Percentiles rank a stretch among this genome's conserved stretches.
These are phyloP conservation scores for Oxalis stricta DNA, from an alignment of 441 rosid genomes.

Conservation along the genomic window DNA sequence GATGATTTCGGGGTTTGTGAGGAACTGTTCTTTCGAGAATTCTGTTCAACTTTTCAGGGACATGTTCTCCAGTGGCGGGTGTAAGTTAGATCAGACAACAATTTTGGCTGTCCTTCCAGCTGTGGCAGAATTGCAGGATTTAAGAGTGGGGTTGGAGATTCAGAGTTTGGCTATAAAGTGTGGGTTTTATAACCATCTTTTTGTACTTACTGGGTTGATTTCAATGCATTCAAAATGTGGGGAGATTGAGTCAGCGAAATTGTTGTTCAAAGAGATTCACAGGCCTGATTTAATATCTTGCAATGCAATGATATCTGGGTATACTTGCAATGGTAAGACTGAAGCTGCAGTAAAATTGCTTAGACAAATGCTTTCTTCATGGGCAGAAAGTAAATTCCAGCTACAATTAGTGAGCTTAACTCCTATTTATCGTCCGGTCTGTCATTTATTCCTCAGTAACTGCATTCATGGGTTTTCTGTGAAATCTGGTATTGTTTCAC, in stretches of 20 bases:
- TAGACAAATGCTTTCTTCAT: constrained; percentile 28
- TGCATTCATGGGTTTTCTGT: constrained; percentile 45
- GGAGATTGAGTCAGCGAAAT: constrained; percentile 20
- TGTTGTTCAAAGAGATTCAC: constrained; percentile 37
- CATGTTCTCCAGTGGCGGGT: constrained; percentile 26
- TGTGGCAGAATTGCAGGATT: constrained; percentile 51
- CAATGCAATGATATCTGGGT: constrained; percentile 74
- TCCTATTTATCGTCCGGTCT: constrained; percentile 41
- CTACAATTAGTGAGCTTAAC: constrained; percentile 53
- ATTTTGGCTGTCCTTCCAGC: constrained; percentile 54
- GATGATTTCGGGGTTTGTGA: constrained; percentile 44
- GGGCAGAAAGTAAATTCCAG: constrained; percentile 38
- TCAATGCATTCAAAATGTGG: constrained; percentile 53
- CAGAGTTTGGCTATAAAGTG: constrained; percentile 42
- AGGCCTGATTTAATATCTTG: constrained; percentile 51
- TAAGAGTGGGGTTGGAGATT: constrained; percentile 43
- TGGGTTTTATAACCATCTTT: constrained; percentile 35
- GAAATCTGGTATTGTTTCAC: constrained; percentile 31
- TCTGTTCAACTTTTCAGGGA: constrained; percentile 30
- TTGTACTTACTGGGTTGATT: constrained; percentile 49
- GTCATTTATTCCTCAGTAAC: constrained; percentile 32
- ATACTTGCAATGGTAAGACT: constrained; percentile 35
- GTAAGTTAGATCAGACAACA: constrained; percentile 31
- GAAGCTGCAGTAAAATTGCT: constrained; percentile 36
- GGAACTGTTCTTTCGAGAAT: constrained; percentile 32